A percentile compares a stretch with the other conserved stretches of the same genome.
Conservation (phyloP, 441 rosid species). For the Populus hybrid region DNA sequence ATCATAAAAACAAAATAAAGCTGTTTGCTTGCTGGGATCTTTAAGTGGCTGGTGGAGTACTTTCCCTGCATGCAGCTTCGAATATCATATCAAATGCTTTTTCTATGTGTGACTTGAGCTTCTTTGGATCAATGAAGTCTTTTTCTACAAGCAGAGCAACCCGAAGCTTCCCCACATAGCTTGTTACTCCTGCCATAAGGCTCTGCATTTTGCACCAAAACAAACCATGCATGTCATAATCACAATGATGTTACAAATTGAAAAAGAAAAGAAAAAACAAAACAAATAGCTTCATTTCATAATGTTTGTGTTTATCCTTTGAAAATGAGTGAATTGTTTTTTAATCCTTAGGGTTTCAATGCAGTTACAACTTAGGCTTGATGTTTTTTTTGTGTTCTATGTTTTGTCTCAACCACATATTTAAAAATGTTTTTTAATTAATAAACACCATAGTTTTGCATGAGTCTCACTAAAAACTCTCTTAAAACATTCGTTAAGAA, state of each 20-base stretch:
- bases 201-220: constrained; percentile 31
- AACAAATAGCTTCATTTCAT: background rate
- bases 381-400: no score
- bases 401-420: no score
- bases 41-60: background rate
- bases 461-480: no score
- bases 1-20: background rate
- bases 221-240: background rate
- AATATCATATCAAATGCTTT: constrained; percentile 37
- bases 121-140: constrained; percentile 36
- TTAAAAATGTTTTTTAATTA: no score
- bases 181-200: constrained; percentile 35
- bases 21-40: background rate
- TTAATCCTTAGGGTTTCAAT: background rate
- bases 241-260: background rate
- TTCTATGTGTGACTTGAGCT: constrained; percentile 34
- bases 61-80: constrained; percentile 5
- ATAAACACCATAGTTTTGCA: no score
- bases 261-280: no score
- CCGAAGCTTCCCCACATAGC: constrained; percentile 43
- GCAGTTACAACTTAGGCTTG: background rate
- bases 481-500: no score
- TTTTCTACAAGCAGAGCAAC: constrained; percentile 42
- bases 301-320: no score
- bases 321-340: background rate